Evolutionary conservation across 805 yeast genomes (phyloP).

Genomic region (Ogataea ramenticola): DNA sequence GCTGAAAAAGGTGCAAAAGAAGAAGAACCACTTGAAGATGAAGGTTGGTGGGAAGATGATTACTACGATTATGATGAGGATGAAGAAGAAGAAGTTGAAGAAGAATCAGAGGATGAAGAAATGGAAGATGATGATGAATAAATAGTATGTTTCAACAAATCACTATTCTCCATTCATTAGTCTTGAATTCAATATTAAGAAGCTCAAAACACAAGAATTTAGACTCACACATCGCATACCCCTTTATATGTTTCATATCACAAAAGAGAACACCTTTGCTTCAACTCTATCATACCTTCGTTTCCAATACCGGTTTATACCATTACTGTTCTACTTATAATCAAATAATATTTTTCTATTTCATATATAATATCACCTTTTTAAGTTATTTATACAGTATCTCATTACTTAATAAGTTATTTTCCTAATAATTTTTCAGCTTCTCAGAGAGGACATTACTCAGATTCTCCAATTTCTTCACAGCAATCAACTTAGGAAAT

Average conservation of each 20-base stretch:
- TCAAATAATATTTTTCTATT: no score
- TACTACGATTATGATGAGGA: slow-evolving; percentile 26
- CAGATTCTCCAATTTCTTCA: slow-evolving; percentile 16
- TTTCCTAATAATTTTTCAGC: neutral
- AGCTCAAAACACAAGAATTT: no score
- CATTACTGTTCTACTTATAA: no score
- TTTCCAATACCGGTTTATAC: no score
- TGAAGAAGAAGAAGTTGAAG: slow-evolving; percentile 25
- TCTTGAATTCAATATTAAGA: no score
- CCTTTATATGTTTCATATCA: no score
- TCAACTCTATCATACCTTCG: no score
- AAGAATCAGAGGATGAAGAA: slow-evolving; percentile 20
- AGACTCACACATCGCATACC: no score
- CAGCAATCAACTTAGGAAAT: slow-evolving; percentile 24
- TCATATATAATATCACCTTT: no score
- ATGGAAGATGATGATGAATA: slow-evolving; percentile 17
- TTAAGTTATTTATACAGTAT: neutral
- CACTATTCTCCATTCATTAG: no score
- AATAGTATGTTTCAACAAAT: no score
- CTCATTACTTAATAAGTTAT: neutral
- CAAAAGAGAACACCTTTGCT: no score
- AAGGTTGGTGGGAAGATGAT: slow-evolving; percentile 26
- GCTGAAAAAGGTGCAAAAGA: slow-evolving; percentile 33
- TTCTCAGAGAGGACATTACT: neutral
- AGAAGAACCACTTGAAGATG: slow-evolving; percentile 22